phyloP scores from a whole-genome alignment of 441 rosid genomes.

The Corymbia calophylla region DNA sequence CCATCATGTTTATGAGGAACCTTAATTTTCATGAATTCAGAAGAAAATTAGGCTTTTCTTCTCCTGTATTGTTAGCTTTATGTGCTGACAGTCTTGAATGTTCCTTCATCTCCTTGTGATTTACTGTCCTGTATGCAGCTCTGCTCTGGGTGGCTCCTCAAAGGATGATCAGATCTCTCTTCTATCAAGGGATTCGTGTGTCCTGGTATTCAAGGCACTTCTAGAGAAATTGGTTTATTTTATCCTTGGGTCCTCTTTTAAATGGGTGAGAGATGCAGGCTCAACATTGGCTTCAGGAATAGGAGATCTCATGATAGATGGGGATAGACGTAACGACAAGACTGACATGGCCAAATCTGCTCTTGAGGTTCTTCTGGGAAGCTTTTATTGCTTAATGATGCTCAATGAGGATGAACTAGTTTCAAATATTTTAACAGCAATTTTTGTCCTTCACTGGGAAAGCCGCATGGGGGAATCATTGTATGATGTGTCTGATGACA shows the following conservation, averaged over 20 bases:
- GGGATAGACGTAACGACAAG: conserved; percentile 17
- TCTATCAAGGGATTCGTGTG: conserved; percentile 45
- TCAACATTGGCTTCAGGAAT: conserved; percentile 26
- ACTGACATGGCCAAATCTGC: conserved; percentile 53
- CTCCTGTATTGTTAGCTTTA: not conserved
- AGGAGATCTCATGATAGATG: conserved; percentile 19
- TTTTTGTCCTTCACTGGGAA: conserved; percentile 73
- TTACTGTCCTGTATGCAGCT: conserved; percentile 45
- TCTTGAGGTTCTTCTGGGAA: conserved; percentile 54
- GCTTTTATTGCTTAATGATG: conserved; percentile 48
- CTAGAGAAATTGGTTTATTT: conserved; percentile 43
- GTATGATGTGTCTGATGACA: conserved; percentile 29
- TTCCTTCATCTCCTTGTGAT: not conserved
- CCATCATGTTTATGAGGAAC: not conserved
- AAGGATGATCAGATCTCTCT: conserved; percentile 41
- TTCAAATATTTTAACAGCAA: conserved; percentile 49
- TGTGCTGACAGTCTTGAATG: not conserved
- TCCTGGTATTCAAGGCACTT: conserved; percentile 42
- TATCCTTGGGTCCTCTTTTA: conserved; percentile 53
- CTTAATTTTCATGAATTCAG: not conserved
- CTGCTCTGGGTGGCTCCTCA: conserved; percentile 69
- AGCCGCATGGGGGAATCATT: conserved; percentile 24
- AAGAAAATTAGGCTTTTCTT: not conserved
- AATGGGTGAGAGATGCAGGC: conserved; percentile 49
- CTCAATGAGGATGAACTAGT: conserved; percentile 52